Evolutionary conservation across 73 alveolate species (phyloP).

Genomic region (Paramecium tetraurelia): DNA sequence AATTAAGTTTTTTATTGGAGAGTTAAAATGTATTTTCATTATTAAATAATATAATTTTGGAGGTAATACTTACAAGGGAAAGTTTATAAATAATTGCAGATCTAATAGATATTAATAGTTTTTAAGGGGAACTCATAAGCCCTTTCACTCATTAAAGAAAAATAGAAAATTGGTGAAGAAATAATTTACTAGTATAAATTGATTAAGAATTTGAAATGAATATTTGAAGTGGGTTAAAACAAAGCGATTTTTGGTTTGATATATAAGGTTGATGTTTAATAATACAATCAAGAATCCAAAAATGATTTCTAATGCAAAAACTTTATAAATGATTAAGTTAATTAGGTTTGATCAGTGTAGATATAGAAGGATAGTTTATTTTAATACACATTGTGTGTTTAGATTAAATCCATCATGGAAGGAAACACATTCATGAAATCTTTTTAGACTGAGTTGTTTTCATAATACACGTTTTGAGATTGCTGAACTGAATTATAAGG

Average conservation of each 20-base stretch:
- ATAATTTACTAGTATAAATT: background rate
- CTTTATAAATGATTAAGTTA: background rate
- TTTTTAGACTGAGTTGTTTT: background rate
- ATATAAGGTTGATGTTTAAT: background rate
- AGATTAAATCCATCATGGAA: background rate
- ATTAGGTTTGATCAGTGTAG: background rate
- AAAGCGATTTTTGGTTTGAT: background rate
- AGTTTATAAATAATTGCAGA: background rate
- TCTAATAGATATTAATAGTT: background rate
- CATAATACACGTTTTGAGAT: background rate
- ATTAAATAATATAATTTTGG: conserved; percentile 27
- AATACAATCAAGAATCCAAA: background rate
- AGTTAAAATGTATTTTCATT: background rate
- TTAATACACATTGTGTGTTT: background rate
- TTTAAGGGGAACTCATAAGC: background rate
- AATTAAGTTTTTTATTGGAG: background rate
- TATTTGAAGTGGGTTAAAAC: background rate
- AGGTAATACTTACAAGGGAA: background rate
- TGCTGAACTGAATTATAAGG: background rate
- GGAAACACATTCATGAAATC: background rate
- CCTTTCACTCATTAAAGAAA: background rate
- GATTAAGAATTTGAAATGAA: background rate
- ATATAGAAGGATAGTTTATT: background rate
- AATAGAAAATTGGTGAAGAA: background rate
- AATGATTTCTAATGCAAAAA: background rate